These are phyloP conservation scores for Sonneratia alba DNA, from an alignment of 345 rosid genomes.

Conservation along the genomic window DNA sequence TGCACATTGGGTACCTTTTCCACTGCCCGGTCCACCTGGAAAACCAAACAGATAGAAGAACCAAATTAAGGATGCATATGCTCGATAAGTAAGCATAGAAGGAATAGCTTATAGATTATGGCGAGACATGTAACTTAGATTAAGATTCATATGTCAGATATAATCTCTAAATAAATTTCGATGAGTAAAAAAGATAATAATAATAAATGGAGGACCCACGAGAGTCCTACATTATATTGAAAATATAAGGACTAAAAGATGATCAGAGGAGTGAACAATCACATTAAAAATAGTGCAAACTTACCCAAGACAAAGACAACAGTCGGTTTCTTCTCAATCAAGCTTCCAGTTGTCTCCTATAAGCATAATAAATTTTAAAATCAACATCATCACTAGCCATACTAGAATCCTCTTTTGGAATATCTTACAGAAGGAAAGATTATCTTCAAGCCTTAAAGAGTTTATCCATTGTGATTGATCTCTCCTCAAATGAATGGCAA, in stretches of 20 bases:
- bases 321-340: conserved; percentile 47
- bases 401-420: not conserved
- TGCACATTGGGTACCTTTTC: conserved; percentile 77
- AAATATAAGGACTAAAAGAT: not conserved
- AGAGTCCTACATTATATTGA: not conserved
- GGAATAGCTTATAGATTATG: not conserved
- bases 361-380: conserved; percentile 7
- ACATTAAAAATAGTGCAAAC: conserved; percentile 5
- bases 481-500: not conserved
- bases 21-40: conserved; percentile 93
- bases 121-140: not conserved
- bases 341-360: conserved; percentile 39
- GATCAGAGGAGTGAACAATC: not conserved
- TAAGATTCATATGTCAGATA: not conserved
- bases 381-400: conserved; percentile 2
- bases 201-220: not conserved
- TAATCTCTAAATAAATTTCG: not conserved
- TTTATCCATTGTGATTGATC: not conserved
- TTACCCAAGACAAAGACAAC: conserved; percentile 88
- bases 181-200: not conserved
- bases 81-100: not conserved
- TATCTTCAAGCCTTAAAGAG: not conserved
- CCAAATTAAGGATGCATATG: not conserved
- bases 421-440: conserved; percentile 1
- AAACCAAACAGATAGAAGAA: conserved; percentile 8